Base-by-base conservation (phyloP, 306 rosid species). In the Geum urbanum region DNA sequence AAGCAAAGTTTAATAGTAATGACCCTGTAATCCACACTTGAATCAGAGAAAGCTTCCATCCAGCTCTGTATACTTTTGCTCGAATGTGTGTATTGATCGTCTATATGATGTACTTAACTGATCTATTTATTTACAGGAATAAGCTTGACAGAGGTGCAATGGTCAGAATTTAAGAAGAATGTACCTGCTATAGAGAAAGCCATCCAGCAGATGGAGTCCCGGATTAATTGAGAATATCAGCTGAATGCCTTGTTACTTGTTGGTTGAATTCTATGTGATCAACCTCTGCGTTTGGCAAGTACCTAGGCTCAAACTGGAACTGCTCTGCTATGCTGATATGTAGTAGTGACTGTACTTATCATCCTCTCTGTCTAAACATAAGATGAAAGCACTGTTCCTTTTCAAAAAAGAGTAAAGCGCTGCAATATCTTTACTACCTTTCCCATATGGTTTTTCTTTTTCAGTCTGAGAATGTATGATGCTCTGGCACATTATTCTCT, bases 141-240 rank as follows among this genome's bases (percentile, higher is more conserved):
- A 77, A 91, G 97, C 81, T 79, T 91, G 96, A 91, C 91, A 2
- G 89, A 79, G 72, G 97, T 88, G 79, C 99, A 94, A 71, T 94
- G 97, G 97, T 77, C 88, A 9, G 20, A 66, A 79, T 88, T 94
- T 18, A 87, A 78, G 77, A 87, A 94, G 64, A 91, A 78, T 69
- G 69, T 88, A 43, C 91, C 96, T 68, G 96, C 84, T 64, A 80
- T 91, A 63, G 98, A 94, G 78, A 76, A 88, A 55, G 97, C 97
- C 74, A 84, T 88, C 59, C 61, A 77, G 81, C 76, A 83, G 71
- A 76, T 91, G 92, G 89, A 88, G 80, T 83, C 96, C 19, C 67
- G 79, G 52, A 35, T 27, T 22, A 59, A 71, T 46, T 79, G 74
- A 82, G 46, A 59, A 6, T 58, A 62, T 49, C 72, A 45, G 54